A percentile compares a stretch with the other conserved stretches of the same genome.
These are phyloP conservation scores for Gnomoniopsis smithogilvyi DNA, from an alignment of 2,329 filamentous ascomycete genomes.

Conservation along the genomic window DNA sequence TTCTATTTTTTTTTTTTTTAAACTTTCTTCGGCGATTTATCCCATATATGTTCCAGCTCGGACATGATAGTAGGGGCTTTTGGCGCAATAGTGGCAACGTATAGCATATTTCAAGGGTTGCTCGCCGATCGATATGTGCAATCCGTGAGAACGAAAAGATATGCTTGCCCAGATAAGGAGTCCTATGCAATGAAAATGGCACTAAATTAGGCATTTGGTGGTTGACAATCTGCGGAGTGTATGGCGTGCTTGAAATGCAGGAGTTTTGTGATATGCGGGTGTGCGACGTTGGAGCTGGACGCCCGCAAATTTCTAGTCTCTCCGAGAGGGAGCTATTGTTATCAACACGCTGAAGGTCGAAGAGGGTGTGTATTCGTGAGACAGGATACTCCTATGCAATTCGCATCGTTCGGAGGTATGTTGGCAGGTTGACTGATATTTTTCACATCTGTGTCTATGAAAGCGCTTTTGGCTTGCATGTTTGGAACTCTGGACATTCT, in stretches of 20 bases:
- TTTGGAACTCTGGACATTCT: no score
- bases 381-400: no score
- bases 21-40: not conserved
- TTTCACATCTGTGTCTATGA: no score
- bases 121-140: not conserved
- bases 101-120: not conserved
- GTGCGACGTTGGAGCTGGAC: no score
- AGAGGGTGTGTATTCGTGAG: no score
- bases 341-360: no score
- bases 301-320: no score
- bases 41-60: not conserved
- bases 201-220: not conserved
- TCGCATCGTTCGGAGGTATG: no score
- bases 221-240: not conserved
- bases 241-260: not conserved
- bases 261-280: no score
- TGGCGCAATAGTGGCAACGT: not conserved
- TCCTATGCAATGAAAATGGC: not conserved
- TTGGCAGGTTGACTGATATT: no score
- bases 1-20: not conserved
- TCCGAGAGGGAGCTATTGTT: no score
- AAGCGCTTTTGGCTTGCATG: no score
- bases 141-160: not conserved
- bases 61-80: not conserved
- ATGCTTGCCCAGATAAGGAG: not conserved